Conservation (phyloP, 1,139 yeast genomes). For the Pichia sp. region DNA sequence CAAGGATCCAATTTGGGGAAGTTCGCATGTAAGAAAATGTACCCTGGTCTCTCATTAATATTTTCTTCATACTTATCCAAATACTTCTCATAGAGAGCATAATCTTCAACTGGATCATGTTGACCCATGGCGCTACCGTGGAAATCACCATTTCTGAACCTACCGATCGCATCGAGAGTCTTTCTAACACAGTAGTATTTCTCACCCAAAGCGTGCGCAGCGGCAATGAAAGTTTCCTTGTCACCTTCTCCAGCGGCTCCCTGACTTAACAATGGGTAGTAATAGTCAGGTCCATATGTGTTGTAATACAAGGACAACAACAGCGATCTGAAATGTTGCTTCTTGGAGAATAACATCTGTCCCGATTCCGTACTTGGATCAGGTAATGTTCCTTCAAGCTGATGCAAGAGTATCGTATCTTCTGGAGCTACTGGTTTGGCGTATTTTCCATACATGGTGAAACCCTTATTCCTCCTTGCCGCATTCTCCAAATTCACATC, state of each 20-base stretch:
- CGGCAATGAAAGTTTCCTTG: conserved; percentile 82
- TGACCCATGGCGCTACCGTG: conserved; percentile 63
- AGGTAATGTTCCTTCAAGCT: conserved; percentile 64
- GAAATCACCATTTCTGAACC: conserved; percentile 29
- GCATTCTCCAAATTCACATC: conserved; percentile 30
- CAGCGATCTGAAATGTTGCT: conserved; percentile 55
- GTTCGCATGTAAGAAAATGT: conserved; percentile 23
- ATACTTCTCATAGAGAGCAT: conserved; percentile 23
- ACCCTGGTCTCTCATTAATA: conserved; percentile 17
- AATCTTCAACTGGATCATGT: conserved; percentile 59
- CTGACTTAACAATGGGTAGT: conserved; percentile 78
- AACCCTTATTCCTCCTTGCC: conserved; percentile 27
- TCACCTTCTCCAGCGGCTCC: conserved; percentile 89
- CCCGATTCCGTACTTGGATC: conserved; percentile 83
- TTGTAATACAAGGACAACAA: conserved; percentile 71
- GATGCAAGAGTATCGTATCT: conserved; percentile 52
- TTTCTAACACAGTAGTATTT: conserved; percentile 64
- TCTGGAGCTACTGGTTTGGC: conserved; percentile 35
- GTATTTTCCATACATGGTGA: conserved; percentile 27
- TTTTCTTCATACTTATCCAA: conserved; percentile 11
- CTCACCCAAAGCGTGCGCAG: conserved; percentile 56
- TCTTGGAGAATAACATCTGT: conserved; percentile 64
- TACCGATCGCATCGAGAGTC: conserved; percentile 26
- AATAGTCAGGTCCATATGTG: conserved; percentile 69
- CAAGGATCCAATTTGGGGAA: conserved; percentile 26